Base-by-base conservation (phyloP, 148 eudicot genomes). In the Nepenthes mirabilis region DNA sequence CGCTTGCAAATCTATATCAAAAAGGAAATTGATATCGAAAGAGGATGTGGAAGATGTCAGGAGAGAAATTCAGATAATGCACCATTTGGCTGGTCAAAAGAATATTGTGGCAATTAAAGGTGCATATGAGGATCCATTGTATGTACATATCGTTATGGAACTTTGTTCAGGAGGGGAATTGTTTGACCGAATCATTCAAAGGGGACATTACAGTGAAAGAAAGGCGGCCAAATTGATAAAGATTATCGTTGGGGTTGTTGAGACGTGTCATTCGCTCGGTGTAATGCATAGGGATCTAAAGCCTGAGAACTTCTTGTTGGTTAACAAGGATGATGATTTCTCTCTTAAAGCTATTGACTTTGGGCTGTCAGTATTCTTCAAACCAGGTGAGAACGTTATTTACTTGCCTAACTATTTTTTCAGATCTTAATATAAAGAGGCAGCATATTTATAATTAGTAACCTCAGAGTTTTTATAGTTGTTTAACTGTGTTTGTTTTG, bases 41-140 rank as follows among this genome's bases (percentile, higher is more conserved):
- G 96, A 93, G 70, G 98, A 93, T 63, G 88, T 93, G 47, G 96
- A 86, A 60, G 98, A 93, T 83, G 98, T 93, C 5, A 80, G 95
- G 81, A 88, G 96, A 62, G 96, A 93, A 80, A 86, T 93, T 80
- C 96, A 93, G 83, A 89, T 93, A 82, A 93, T 93, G 98, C 98
- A 93, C 65, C 98, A 93, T 73, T 56, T 93, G 73, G 86, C 95
- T 43, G 98, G 98, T 59, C 95, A 93, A 77, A 82, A 74, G 73
- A 77, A 93, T 70, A 77, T 93, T 61, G 95, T 93, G 56, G 75
- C 83, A 33, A 93, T 93, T 51, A 93, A 93, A 65, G 98, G 96
- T 57, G 98, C 96, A 1, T 93, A 83, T 64, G 98, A 93, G 82
- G 96, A 93, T 69, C 63, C 90, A 60, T 67, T 88, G 72, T 93